These are phyloP conservation scores for Neofusicoccum ribis DNA, from an alignment of 2,329 filamentous ascomycete genomes.

Conservation along the genomic window DNA sequence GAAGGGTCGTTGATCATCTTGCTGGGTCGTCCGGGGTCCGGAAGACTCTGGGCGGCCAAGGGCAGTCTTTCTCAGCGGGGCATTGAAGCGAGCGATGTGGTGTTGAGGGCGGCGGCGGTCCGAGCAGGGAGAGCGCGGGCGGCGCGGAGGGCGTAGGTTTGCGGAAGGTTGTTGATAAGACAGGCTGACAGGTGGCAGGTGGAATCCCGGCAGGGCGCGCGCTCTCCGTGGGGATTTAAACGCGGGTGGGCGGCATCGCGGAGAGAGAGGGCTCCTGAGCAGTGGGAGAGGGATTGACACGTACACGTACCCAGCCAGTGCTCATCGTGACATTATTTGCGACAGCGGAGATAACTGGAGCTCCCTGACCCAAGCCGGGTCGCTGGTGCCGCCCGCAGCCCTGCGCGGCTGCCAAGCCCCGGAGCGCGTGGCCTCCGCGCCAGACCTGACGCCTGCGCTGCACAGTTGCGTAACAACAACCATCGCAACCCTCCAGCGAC, in stretches of 20 bases:
- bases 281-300: constrained; percentile 14
- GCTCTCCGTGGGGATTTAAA: not conserved
- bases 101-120: not conserved
- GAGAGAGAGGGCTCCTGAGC: constrained; percentile 2
- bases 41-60: constrained; percentile 5
- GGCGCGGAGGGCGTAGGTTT: not conserved
- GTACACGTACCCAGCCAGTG: constrained; percentile 8
- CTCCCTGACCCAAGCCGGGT: not conserved
- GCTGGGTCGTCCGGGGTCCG: constrained; percentile 10
- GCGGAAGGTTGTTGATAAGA: constrained; percentile 1
- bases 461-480: constrained; percentile 15
- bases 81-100: constrained; percentile 8
- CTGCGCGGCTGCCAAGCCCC: constrained; percentile 8
- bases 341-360: constrained; percentile 17
- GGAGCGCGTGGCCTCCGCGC: constrained; percentile 9
- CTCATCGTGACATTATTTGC: constrained; percentile 11
- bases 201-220: not conserved
- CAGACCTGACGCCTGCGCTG: not conserved
- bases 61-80: not conserved
- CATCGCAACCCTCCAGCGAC: not conserved
- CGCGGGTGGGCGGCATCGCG: not conserved
- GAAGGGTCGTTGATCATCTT: constrained; percentile 5
- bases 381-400: constrained; percentile 7
- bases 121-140: not conserved
- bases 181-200: not conserved